Percentiles rank a stretch among this genome's conserved stretches.
Evolutionary conservation across 2,329 filamentous ascomycete genomes (phyloP).

Genomic region (Diaporthe velutina): DNA sequence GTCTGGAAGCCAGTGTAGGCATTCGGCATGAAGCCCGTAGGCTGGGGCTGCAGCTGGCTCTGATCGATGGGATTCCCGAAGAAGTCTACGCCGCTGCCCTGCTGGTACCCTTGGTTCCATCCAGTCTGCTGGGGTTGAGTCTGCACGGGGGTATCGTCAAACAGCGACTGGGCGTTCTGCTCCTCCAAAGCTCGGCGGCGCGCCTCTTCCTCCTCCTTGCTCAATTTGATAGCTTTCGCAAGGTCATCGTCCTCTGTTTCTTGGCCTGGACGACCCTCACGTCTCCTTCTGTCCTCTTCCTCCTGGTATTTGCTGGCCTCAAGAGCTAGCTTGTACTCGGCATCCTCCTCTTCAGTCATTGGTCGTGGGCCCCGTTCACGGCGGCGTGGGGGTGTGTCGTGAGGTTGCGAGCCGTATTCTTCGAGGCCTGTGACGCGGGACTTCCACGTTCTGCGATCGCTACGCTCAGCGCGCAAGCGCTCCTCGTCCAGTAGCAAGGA

Average conservation of each 20-base stretch:
- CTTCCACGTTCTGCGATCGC: conserved; percentile 95
- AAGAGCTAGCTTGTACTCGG: conserved; percentile 90
- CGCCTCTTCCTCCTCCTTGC: conserved; percentile 93
- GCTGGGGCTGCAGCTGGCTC: conserved; percentile 80
- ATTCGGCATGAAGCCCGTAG: conserved; percentile 77
- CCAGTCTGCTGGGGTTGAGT: conserved; percentile 84
- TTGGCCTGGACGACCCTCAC: conserved; percentile 70
- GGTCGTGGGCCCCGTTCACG: conserved; percentile 60
- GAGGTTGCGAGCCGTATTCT: conserved; percentile 71
- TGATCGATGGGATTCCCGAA: conserved; percentile 94
- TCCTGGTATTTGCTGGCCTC: conserved; percentile 97
- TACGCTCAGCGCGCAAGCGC: conserved; percentile 87
- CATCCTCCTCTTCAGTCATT: conserved; percentile 82
- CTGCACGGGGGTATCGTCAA: conserved; percentile 81
- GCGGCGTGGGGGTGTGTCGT: conserved; percentile 59
- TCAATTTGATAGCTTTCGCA: conserved; percentile 94
- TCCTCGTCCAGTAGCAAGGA: conserved; percentile 94
- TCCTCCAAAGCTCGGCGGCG: conserved; percentile 89
- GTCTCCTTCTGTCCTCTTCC: conserved; percentile 86
- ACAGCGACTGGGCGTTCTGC: conserved; percentile 86
- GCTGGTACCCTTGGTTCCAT: conserved; percentile 97
- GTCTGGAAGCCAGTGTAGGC: conserved; percentile 67
- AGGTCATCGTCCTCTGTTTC: conserved; percentile 84
- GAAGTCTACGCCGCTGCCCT: conserved; percentile 96
- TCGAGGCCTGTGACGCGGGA: conserved; percentile 94